A percentile compares a stretch with the other conserved stretches of the same genome.
Evolutionary conservation across 179 eudicot genomes (phyloP).

Genomic region (Beta lomatogona): DNA sequence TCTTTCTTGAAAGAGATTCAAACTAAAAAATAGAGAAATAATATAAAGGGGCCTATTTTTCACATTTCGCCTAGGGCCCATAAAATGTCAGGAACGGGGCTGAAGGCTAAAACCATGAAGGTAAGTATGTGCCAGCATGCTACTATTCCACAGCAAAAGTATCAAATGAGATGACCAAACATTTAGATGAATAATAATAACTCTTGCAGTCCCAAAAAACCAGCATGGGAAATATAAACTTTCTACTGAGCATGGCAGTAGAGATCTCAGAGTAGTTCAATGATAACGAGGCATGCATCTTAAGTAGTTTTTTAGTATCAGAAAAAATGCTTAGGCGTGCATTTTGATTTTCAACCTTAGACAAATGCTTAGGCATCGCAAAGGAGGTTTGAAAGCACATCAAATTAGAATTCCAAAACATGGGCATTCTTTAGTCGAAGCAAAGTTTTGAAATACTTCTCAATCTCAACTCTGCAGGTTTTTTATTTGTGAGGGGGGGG

Average conservation of each 20-base stretch:
- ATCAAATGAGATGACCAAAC: neutral
- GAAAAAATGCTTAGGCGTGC: neutral
- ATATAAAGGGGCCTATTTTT: too few relatives aligned
- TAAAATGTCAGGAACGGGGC: too few relatives aligned
- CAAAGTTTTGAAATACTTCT: neutral
- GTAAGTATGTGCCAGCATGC: neutral
- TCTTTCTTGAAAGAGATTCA: too few relatives aligned
- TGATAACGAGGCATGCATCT: neutral
- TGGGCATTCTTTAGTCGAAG: too few relatives aligned
- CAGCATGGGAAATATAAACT: neutral
- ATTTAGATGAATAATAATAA: neutral
- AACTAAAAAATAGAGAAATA: too few relatives aligned
- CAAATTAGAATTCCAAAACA: too few relatives aligned
- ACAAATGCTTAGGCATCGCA: too few relatives aligned
- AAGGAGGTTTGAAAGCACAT: neutral
- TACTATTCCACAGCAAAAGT: neutral
- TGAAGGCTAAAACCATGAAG: neutral
- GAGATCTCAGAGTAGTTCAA: neutral
- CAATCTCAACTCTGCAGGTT: too few relatives aligned
- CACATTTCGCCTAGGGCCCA: too few relatives aligned
- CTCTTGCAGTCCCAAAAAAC: neutral
- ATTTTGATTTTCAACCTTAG: too few relatives aligned
- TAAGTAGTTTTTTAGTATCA: neutral
- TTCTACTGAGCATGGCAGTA: neutral
- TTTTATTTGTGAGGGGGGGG: too few relatives aligned